Conservation (phyloP, 2,329 filamentous ascomycete species). For the Gremmenia infestans region DNA sequence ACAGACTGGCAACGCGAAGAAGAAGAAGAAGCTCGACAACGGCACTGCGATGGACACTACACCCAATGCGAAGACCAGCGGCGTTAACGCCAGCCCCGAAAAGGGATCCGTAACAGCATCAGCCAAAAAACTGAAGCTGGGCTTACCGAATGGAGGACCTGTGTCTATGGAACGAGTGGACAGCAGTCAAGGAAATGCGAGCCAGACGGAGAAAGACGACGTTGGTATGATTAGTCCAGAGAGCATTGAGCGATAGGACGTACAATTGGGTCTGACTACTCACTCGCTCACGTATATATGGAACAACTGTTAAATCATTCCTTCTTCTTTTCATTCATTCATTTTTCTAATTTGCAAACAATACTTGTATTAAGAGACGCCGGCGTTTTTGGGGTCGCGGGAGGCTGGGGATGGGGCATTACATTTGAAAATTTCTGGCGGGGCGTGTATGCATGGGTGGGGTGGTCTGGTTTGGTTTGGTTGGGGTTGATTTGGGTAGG, state of each 20-base stretch:
- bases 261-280: not conserved
- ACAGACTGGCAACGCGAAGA: slow-evolving; percentile 78
- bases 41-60: slow-evolving; percentile 31
- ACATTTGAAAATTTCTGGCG: too few species aligned
- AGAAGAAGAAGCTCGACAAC: slow-evolving; percentile 74
- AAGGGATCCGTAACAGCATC: slow-evolving; percentile 37
- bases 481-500: too few species aligned
- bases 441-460: too few species aligned
- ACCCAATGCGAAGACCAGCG: slow-evolving; percentile 22
- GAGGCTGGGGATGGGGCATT: too few species aligned
- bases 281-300: not conserved
- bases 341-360: too few species aligned
- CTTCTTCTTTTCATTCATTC: too few species aligned
- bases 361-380: too few species aligned
- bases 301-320: not conserved
- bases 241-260: slow-evolving; percentile 41
- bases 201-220: slow-evolving; percentile 61
- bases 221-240: slow-evolving; percentile 83
- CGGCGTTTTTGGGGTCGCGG: not conserved
- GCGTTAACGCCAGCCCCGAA: slow-evolving; percentile 34
- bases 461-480: too few species aligned
- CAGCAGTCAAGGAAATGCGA: slow-evolving; percentile 48
- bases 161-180: slow-evolving; percentile 53
- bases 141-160: slow-evolving; percentile 22
- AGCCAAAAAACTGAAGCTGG: slow-evolving; percentile 48